phyloP scores from a whole-genome alignment of 495 filamentous ascomycete genomes.

The Penicillium odoratum region DNA sequence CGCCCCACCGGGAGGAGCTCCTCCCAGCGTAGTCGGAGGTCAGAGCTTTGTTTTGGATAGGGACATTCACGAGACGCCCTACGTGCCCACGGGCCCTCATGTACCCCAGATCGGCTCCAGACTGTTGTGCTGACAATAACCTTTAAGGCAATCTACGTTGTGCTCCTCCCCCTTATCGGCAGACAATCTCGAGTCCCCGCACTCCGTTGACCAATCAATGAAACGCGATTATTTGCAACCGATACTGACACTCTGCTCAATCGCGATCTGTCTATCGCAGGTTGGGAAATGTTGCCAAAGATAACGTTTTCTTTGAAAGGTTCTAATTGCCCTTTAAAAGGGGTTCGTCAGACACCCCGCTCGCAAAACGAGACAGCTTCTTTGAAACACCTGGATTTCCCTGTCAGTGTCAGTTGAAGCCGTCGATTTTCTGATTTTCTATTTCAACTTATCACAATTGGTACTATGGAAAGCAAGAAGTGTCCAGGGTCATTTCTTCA shows the following conservation, averaged over 20 bases:
- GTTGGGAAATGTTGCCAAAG: neutral
- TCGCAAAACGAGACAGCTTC: too few species aligned
- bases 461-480: constrained; percentile 28
- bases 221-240: constrained; percentile 8
- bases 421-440: neutral
- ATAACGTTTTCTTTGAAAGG: constrained; percentile 5
- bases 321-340: neutral
- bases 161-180: constrained; percentile 17
- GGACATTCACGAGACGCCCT: neutral
- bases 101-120: constrained; percentile 19
- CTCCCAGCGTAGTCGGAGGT: constrained; percentile 5
- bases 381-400: too few species aligned
- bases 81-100: constrained; percentile 2
- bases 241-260: neutral
- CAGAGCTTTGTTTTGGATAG: too few species aligned
- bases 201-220: constrained; percentile 20
- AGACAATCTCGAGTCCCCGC: constrained; percentile 4
- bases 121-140: neutral
- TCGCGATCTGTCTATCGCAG: neutral
- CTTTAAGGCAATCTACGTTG: constrained; percentile 1
- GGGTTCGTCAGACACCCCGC: too few species aligned
- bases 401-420: too few species aligned
- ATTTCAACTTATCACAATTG: neutral
- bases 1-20: constrained; percentile 25
- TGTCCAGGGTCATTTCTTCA: constrained; percentile 10